Evolutionary conservation across 805 yeast species (phyloP).

Genomic region (Saccharomyces paradoxus): DNA sequence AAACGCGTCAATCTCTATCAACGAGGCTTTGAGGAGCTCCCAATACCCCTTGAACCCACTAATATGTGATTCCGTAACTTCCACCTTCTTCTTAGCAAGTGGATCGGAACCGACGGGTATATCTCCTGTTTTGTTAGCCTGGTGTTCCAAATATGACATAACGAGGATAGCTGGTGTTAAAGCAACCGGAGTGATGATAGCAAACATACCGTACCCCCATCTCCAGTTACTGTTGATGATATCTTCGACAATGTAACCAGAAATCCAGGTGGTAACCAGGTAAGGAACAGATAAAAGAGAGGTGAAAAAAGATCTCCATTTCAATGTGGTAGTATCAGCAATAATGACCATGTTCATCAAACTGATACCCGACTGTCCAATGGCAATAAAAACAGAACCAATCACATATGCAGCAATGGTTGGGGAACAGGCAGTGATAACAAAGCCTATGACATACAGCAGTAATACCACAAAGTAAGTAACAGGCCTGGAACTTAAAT

Average conservation of each 20-base stretch:
- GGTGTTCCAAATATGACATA: constrained; percentile 30
- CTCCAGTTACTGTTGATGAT: constrained; percentile 38
- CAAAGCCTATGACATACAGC: constrained; percentile 31
- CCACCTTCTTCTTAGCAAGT: constrained; percentile 1
- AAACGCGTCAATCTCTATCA: constrained; percentile 34
- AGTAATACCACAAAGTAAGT: constrained; percentile 30
- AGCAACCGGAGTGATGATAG: constrained; percentile 38
- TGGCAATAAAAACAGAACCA: constrained; percentile 32
- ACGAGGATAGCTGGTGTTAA: constrained; percentile 29
- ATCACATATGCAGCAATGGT: constrained; percentile 32
- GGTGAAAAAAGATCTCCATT: constrained; percentile 33
- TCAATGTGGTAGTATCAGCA: constrained; percentile 35
- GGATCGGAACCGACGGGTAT: constrained; percentile 3
- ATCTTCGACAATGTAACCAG: constrained; percentile 34
- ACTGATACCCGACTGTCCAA: constrained; percentile 34
- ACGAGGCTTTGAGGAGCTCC: constrained; percentile 10
- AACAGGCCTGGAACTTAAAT: constrained; percentile 35
- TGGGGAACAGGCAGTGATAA: constrained; percentile 32
- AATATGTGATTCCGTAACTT: not conserved
- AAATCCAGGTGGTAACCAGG: constrained; percentile 36
- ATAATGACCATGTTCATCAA: constrained; percentile 29
- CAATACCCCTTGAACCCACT: constrained; percentile 5
- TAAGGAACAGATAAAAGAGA: constrained; percentile 35
- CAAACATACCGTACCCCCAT: constrained; percentile 47
- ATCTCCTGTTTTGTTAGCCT: constrained; percentile 22